Evolutionary conservation across 225 moss, liverwort and hornwort species (phyloP).

Genomic region (Physcomitrium patens): DNA sequence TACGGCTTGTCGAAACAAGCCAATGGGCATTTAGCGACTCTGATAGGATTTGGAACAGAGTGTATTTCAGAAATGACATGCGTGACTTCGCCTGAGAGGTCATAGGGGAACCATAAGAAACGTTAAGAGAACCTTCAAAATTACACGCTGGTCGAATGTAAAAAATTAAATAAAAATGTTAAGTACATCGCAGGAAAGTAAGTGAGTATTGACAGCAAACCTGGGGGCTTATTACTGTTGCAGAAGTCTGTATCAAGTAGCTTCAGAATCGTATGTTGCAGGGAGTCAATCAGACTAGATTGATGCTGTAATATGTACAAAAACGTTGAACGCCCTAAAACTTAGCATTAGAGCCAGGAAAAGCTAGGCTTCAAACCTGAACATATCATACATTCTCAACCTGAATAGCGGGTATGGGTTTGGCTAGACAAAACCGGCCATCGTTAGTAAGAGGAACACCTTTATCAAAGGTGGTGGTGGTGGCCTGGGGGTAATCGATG

Average conservation of each 20-base stretch:
- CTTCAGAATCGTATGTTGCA: not conserved
- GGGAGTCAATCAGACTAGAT: not conserved
- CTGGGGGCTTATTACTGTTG: conserved; percentile 22
- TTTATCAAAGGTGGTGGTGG: not conserved
- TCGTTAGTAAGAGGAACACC: not conserved
- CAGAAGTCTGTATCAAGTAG: conserved; percentile 36
- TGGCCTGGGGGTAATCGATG: not conserved
- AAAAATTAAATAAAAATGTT: not conserved
- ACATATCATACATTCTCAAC: no score
- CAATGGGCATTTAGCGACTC: not conserved
- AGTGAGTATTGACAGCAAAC: not conserved
- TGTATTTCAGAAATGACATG: not conserved
- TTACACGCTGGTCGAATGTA: no score
- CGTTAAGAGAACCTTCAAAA: no score
- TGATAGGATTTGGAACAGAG: not conserved
- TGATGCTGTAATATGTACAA: no score
- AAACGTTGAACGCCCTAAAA: not conserved
- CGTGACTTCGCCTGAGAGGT: not conserved
- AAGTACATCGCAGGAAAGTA: conserved; percentile 4
- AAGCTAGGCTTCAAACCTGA: not conserved
- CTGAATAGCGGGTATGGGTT: not conserved
- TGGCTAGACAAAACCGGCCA: not conserved
- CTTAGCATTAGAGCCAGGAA: not conserved
- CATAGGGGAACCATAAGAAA: no score
- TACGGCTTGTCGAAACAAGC: not conserved